Base-by-base conservation (phyloP, 2,329 filamentous ascomycete species). In the Aureobasidium melanogenum region DNA sequence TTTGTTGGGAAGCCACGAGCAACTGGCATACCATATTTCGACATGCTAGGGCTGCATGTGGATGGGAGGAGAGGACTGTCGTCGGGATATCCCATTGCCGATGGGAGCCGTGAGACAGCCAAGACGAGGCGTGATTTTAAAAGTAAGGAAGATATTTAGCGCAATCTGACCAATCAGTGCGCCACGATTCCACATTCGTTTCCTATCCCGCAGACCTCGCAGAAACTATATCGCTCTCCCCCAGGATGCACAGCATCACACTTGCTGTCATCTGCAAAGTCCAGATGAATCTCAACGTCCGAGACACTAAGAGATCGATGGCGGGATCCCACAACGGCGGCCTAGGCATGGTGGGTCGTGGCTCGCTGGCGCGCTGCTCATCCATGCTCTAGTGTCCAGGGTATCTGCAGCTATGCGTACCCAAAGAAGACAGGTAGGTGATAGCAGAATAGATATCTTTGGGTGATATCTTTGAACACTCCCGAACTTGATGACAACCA, bases 1-100 rank as follows among this genome's bases (percentile, higher is more conserved):
- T 17, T 54, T 54, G 51, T 54, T 54, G 51, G 12, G 51, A 54
- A 54, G 51, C 51, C 51, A 54, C 51, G 51, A 30, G 51, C 51
- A 26, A 30, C 15, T 5, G 8, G 24, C 36, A 54, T 52, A 41
- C 51, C 51, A 41, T 41, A 19, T 43, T 43, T 38, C 32, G 51
- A 54, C 36, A 30, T 54, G 22, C 9, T 26, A 30, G 51, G 36
- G 44, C 34, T 38, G 34, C 51, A 34, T 34, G 32, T 24, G 34
- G 48, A 41, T 41, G 36, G 24, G 24, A 39, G 51, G 30, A 38
- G 32, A 2, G 26, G 19, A 32, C n/a, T 10, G 14, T 26, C 41
- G 41, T 12, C 22, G 34, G 46, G 34, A 39, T 22, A 39, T n/a
- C n/a, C 50, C 50, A 22, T n/a, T n/a, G n/a, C n/a, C n/a, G n/a